Base-by-base conservation (phyloP, 495 filamentous ascomycete species). In the Trypethelium eluteriae region DNA sequence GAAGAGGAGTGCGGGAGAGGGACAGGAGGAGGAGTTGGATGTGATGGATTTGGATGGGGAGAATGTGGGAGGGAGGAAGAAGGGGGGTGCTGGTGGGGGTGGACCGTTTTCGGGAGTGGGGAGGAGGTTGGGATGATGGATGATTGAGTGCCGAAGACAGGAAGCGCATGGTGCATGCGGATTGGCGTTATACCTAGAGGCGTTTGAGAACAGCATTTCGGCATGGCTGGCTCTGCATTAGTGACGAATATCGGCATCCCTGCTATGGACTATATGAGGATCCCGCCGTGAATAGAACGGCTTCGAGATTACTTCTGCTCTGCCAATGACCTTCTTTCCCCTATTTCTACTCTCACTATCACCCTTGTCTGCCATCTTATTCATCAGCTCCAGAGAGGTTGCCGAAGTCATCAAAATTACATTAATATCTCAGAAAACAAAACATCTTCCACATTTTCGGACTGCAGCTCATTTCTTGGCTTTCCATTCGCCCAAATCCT, bases 1-100 rank as follows among this genome's bases (percentile, higher is more conserved):
- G 79, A 78, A 78, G 62, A 76, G 81, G 56, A 80, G 79, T 25
- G 76, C 80, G 18, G 79, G 81, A 63, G 76, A 73, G 63, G 77
- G 78, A 62, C 77, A 80, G 68, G 81, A 80, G 72, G 80, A 78
- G 1, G 80, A 83, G 7, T 86, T 83, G 46, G 83, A 84, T 68
- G 78, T 76, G 32, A 83, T 85, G 80, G 87, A 88, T 64, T 46
- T 84, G n/a, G 82, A 85, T 70, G 84, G 84, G 32, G 74, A 79
- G 10, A 75, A 71, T 7, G 83, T 79, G 38, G 74, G 76, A 63
- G 65, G 73, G 39, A 75, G 68, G 25, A 72, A 18, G 79, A 79
- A 41, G 73, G 75, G 64, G 66, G 71, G 62, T 72, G 64, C 49
- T 50, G 70, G 66, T 38, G 49, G 61, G 3, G 65, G 69, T 2